These are phyloP conservation scores for Pichia sp. DNA, from an alignment of 1,139 yeast species.

Conservation along the genomic window DNA sequence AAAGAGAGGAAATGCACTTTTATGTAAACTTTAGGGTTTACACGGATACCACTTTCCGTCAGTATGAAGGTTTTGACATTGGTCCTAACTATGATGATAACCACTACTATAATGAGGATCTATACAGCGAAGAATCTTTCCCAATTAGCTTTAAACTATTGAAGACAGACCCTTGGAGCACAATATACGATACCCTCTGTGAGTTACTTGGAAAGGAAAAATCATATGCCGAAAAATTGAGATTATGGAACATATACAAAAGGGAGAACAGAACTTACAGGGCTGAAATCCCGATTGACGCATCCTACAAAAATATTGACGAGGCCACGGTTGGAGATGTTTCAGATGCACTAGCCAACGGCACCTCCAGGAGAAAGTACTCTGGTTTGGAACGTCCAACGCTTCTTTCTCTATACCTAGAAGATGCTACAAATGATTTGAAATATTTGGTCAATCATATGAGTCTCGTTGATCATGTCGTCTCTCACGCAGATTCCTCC, in stretches of 20 bases:
- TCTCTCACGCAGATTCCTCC: background rate
- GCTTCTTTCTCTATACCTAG: constrained; percentile 19
- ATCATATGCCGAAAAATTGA: constrained; percentile 30
- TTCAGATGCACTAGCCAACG: constrained; percentile 17
- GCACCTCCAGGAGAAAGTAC: constrained; percentile 11
- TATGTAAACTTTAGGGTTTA: constrained; percentile 57
- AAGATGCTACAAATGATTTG: constrained; percentile 20
- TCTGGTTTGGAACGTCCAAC: constrained; percentile 13
- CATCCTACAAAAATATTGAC: constrained; percentile 24
- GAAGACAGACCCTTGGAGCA: constrained; percentile 40
- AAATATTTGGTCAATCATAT: constrained; percentile 10
- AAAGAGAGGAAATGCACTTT: constrained; percentile 72
- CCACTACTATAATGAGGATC: constrained; percentile 40
- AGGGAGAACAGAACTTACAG: constrained; percentile 73
- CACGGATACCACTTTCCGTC: constrained; percentile 40
- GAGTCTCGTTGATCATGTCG: background rate
- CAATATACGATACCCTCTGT: constrained; percentile 43
- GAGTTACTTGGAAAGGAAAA: constrained; percentile 35
- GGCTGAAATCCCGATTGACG: constrained; percentile 46
- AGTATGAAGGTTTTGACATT: constrained; percentile 70
- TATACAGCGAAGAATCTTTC: constrained; percentile 40
- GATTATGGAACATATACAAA: constrained; percentile 60
- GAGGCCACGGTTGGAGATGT: constrained; percentile 22
- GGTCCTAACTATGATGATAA: constrained; percentile 51
- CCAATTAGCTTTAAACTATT: constrained; percentile 49